Evolutionary conservation across 805 yeast genomes (phyloP), one percentile per base, ranked within the genome.

Genomic region (Spathaspora hagerdaliae): DNA sequence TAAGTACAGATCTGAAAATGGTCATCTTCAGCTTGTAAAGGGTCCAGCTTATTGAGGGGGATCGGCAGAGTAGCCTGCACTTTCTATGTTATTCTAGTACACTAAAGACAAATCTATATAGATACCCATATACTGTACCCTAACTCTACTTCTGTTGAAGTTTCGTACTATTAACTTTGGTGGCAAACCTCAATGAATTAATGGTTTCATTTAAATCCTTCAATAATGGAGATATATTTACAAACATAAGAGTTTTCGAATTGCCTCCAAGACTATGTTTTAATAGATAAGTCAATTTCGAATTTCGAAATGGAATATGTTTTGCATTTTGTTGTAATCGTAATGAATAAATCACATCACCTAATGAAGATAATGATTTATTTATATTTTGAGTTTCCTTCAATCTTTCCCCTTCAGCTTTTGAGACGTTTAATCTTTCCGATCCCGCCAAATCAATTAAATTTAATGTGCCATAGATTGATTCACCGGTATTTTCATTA

Each of bases 401-500:
- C 27, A 92, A 67, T 41, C 97, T 66, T 10, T 83, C 87, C 0
- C 97, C 97, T 1, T 78, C 76, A 0, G 81, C 95, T 56, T 83
- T 86, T 0, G 96, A 86, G 13, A 78, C 74, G 8, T 82, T 63
- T 12, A 91, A 70, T 46, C 98, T 73, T 67, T 92, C 99, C 0
- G 96, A 88, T 2, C 99, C 99, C 0, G 99, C 99, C 45, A 92
- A 71, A 65, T 92, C 99, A 41, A 94, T 82, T 44, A 92, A 67
- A 57, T 92, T 91, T 46, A 92, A 68, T 1, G 78, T 74, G 9
- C 97, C 94, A n/a, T 58, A 52, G 41, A 66, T 55, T 1, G 51
- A 48, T 27, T 78, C 78, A 0, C 79, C 78, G 0, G 85, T 79
- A 8, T 57, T 55, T 1, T 51, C 14, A 56, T 87, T 81, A 3